A percentile compares a stretch with the other conserved stretches of the same genome.
Evolutionary conservation across 345 rosid genomes (phyloP).

Genomic region (Moringa oleifera): DNA sequence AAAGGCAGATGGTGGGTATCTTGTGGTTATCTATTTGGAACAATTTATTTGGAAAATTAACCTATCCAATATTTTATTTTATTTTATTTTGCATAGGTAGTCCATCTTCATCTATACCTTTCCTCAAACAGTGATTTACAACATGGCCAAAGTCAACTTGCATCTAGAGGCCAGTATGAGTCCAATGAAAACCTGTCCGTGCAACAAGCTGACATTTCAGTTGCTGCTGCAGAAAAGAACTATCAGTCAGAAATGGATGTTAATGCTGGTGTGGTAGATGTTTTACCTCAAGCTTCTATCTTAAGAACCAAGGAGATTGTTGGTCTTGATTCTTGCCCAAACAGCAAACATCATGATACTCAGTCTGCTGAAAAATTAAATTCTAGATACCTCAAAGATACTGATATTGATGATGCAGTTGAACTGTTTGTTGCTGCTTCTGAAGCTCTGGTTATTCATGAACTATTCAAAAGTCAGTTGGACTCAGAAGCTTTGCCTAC

Average conservation of each 20-base stretch:
- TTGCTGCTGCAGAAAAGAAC: constrained; percentile 8
- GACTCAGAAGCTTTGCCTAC: constrained; percentile 26
- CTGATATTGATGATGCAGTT: constrained; percentile 38
- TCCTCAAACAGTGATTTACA: constrained; percentile 29
- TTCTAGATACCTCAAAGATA: constrained; percentile 17
- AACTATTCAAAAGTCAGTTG: constrained; percentile 33
- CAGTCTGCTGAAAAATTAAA: constrained; percentile 17
- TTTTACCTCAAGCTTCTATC: constrained; percentile 11
- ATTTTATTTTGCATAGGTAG: constrained; percentile 23
- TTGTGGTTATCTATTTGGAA: neutral
- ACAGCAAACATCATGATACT: constrained; percentile 5
- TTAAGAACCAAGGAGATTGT: constrained; percentile 10
- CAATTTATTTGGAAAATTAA: neutral
- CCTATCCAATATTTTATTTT: constrained; percentile 1
- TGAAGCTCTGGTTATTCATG: constrained; percentile 59
- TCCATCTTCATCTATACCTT: constrained; percentile 35
- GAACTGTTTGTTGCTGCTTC: constrained; percentile 67
- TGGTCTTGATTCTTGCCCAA: constrained; percentile 2
- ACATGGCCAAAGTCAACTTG: constrained; percentile 17
- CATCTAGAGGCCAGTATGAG: constrained; percentile 10
- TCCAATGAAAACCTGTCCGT: constrained; percentile 11
- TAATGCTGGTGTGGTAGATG: constrained; percentile 1
- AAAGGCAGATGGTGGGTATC: no score
- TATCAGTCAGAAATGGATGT: constrained; percentile 6
- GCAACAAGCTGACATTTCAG: constrained; percentile 19